Conservation (phyloP, 2,329 filamentous ascomycete genomes). For the Microcyclospora tardicrescens region DNA sequence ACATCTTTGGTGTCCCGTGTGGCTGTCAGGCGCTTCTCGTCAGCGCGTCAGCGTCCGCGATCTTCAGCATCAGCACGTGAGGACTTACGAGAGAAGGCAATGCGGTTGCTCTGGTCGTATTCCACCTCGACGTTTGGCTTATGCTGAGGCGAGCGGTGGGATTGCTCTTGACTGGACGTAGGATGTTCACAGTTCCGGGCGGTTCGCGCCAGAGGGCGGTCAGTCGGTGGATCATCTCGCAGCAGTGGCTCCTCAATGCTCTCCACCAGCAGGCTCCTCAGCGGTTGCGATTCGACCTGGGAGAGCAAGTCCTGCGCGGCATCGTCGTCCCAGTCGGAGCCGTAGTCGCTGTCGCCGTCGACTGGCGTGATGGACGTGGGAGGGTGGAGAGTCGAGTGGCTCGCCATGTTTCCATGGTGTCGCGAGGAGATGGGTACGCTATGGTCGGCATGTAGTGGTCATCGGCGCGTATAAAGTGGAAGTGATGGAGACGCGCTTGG, state of each 20-base stretch:
- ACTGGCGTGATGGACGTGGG: background rate
- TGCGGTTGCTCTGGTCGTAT: constrained; percentile 27
- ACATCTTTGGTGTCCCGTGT: constrained; percentile 3
- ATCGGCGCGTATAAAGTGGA: background rate
- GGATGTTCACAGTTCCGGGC: constrained; percentile 5
- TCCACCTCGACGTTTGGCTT: constrained; percentile 29
- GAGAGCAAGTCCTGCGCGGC: constrained; percentile 40
- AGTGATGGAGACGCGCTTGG: constrained; percentile 3
- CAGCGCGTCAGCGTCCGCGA: constrained; percentile 19
- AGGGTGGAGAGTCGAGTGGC: background rate
- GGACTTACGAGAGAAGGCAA: constrained; percentile 20
- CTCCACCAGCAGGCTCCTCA: background rate
- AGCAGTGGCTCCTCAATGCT: constrained; percentile 13
- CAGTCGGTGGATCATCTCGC: constrained; percentile 11
- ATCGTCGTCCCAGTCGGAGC: constrained; percentile 49
- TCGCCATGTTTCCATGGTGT: constrained; percentile 6
- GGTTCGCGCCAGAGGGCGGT: constrained; percentile 6
- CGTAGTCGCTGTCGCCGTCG: constrained; percentile 43
- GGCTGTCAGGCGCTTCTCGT: constrained; percentile 19
- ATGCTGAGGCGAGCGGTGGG: constrained; percentile 1
- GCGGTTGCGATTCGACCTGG: constrained; percentile 26
- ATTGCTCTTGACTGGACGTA: background rate
- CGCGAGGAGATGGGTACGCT: constrained; percentile 2
- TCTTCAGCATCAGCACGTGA: constrained; percentile 8
- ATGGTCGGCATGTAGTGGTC: constrained; percentile 3